Base-by-base conservation (phyloP, 768 basidiomycete genomes). In the Tephrocybe sp. region DNA sequence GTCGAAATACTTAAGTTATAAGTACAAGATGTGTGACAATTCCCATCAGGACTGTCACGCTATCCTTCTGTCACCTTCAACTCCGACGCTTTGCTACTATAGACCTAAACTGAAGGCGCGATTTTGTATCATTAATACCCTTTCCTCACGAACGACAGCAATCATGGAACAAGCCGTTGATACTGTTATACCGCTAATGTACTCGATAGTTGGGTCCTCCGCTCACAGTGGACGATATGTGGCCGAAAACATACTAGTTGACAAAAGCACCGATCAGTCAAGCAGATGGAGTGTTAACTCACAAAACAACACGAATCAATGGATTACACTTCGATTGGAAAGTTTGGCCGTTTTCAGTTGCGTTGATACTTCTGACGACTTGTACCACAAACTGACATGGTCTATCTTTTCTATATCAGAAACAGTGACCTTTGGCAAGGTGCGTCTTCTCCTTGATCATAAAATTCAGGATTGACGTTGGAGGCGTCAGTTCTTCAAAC, bases 401-500 rank as follows among this genome's bases (percentile, higher is more conserved):
- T 16, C 5, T 8, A 39, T n/a, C 8, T 16, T 39, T 13, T 28
- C 12, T 44, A n/a, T 18, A 27, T 31, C 36, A 90, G 89, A 82
- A 61, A 81, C 70, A 46, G 80, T 91, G 56, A 89, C 83, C 9
- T 91, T 92, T 66, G 89, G 90, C 59, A 92, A 92, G 78, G 89
- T 89, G 55, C 60, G 69, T 44, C 34, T 9, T 2, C 44, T 30
- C 15, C 21, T 18, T 42, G 1, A 28, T 13, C 47, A 22, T 15
- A 36, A 18, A 4, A 34, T 16, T 24, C 16, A 9, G 9, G 12
- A 22, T 36, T 56, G 47, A 53, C 47, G 49, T 37, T 13, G 18
- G 22, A 35, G 21, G 39, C 21, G 7, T 30, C 31, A 80, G 79
- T 77, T 67, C 56, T 61, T 58, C 35, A 77, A 75, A 63, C 61